Conservation (phyloP, 1,284 basidiomycete genomes). For the Takashimella tepidaria region DNA sequence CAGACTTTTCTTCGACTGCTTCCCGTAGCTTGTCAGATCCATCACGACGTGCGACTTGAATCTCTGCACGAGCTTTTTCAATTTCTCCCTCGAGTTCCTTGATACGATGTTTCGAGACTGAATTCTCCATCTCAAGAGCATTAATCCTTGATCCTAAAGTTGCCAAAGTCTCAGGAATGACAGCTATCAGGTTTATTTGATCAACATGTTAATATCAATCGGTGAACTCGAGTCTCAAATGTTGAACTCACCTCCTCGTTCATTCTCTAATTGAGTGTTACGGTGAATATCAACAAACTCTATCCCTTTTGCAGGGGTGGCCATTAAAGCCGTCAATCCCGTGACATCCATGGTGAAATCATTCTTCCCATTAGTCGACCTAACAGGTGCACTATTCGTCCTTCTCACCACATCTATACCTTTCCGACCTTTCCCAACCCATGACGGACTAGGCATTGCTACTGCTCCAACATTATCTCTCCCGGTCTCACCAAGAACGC, state of each 20-base stretch:
- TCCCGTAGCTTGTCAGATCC: slow-evolving; percentile 46
- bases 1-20: slow-evolving; percentile 76
- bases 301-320: slow-evolving; percentile 42
- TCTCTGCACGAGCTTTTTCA: slow-evolving; percentile 49
- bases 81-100: slow-evolving; percentile 76
- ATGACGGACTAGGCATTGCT: slow-evolving; percentile 1
- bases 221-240: slow-evolving; percentile 17
- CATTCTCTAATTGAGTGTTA: slow-evolving; percentile 25
- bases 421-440: background rate
- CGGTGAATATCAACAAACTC: slow-evolving; percentile 15
- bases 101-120: slow-evolving; percentile 67
- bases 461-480: slow-evolving; percentile 24
- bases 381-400: background rate
- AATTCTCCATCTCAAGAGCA: slow-evolving; percentile 69
- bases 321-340: slow-evolving; percentile 43
- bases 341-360: slow-evolving; percentile 35
- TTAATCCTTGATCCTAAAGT: slow-evolving; percentile 39
- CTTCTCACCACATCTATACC: background rate
- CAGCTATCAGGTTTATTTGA: slow-evolving; percentile 11
- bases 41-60: slow-evolving; percentile 37
- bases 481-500: slow-evolving; percentile 27
- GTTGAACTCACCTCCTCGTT: slow-evolving; percentile 30
- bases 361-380: slow-evolving; percentile 13
- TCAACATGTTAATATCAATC: background rate
- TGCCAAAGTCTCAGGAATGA: slow-evolving; percentile 32